Conservation (phyloP, 2,329 filamentous ascomycete genomes). For the Colletotrichum endophyticum region DNA sequence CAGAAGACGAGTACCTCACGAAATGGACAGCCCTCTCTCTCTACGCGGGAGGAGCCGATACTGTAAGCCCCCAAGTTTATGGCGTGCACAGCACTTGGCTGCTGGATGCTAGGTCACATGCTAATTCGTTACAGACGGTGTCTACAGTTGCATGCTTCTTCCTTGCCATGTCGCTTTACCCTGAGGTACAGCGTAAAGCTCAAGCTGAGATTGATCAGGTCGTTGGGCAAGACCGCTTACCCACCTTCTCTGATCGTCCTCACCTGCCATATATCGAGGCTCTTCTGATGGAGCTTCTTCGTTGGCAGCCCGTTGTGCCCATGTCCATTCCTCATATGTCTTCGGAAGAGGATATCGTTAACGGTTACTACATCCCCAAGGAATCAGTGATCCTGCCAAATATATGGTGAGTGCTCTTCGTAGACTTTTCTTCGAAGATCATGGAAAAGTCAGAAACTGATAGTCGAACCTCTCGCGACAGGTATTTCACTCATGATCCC, state of each 20-base stretch:
- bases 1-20: neutral
- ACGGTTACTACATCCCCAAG: constrained; percentile 10
- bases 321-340: constrained; percentile 44
- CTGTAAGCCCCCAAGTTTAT: neutral
- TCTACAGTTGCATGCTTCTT: constrained; percentile 46
- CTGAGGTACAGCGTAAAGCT: constrained; percentile 48
- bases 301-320: constrained; percentile 59
- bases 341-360: constrained; percentile 16
- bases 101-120: constrained; percentile 1
- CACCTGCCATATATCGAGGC: constrained; percentile 57
- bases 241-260: constrained; percentile 51
- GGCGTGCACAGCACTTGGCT: neutral
- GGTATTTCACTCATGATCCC: neutral
- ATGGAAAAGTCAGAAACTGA: neutral
- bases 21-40: constrained; percentile 11
- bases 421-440: neutral
- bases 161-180: constrained; percentile 50
- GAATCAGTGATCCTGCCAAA: constrained; percentile 17
- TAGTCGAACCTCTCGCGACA: neutral
- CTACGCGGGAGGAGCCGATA: constrained; percentile 17
- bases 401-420: constrained; percentile 24
- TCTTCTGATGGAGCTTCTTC: constrained; percentile 59
- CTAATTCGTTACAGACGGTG: constrained; percentile 20
- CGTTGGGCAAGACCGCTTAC: constrained; percentile 51
- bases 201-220: constrained; percentile 57